phyloP scores from a whole-genome alignment of 148 eudicot genomes.

The Persicaria tinctoria region DNA sequence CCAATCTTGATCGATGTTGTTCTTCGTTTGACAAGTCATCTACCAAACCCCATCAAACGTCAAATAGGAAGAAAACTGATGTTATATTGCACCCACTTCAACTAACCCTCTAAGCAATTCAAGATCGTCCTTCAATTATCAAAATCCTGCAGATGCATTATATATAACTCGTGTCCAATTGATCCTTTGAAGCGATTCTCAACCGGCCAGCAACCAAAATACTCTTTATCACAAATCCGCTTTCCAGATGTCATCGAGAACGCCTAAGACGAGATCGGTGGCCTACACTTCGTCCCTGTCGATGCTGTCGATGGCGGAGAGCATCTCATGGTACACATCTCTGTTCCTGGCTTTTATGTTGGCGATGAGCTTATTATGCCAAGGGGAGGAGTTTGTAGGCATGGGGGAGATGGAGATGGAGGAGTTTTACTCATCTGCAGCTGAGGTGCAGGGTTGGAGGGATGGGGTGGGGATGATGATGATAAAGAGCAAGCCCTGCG shows the following conservation, averaged over 20 bases:
- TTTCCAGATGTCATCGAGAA: not conserved
- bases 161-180: not conserved
- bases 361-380: not conserved
- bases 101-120: not conserved
- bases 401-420: not conserved
- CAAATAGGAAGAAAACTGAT: not conserved
- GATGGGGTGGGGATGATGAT: not conserved
- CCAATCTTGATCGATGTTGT: not conserved
- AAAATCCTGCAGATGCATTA: not conserved
- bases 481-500: slow-evolving; percentile 31
- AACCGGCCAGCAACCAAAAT: too few relatives aligned
- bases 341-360: not conserved
- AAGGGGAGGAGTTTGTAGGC: not conserved
- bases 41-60: not conserved
- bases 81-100: not conserved
- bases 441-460: not conserved
- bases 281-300: not conserved
- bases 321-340: slow-evolving; percentile 33
- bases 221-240: not conserved
- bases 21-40: not conserved
- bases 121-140: too few relatives aligned
- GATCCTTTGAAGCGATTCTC: too few relatives aligned
- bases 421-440: not conserved
- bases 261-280: not conserved
- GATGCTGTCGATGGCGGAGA: slow-evolving; percentile 32